phyloP scores from a whole-genome alignment of 768 basidiomycete genomes.

The Tylopilus vinaceipallidus region DNA sequence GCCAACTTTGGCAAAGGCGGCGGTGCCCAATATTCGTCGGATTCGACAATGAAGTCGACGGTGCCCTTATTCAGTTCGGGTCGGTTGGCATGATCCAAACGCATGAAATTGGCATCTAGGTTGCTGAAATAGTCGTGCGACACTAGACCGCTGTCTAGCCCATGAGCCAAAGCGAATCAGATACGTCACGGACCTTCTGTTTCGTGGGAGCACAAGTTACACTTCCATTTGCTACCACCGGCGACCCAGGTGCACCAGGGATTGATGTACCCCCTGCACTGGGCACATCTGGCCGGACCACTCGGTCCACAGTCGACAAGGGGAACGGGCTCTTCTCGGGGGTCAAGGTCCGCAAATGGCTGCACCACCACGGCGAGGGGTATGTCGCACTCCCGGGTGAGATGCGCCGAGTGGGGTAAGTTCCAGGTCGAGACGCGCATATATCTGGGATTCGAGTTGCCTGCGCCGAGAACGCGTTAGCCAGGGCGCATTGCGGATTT shows the following conservation, averaged over 20 bases:
- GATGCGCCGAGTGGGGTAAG: slow-evolving; percentile 74
- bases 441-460: slow-evolving; percentile 91
- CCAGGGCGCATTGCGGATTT: neutral
- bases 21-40: slow-evolving; percentile 80
- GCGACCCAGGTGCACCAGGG: slow-evolving; percentile 87
- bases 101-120: slow-evolving; percentile 71
- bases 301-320: slow-evolving; percentile 64
- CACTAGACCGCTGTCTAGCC: slow-evolving; percentile 44
- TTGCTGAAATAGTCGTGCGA: slow-evolving; percentile 80
- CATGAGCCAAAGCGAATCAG: slow-evolving; percentile 4
- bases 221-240: slow-evolving; percentile 85
- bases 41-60: slow-evolving; percentile 80
- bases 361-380: slow-evolving; percentile 86
- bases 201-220: slow-evolving; percentile 84
- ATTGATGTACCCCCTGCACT: slow-evolving; percentile 89
- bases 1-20: slow-evolving; percentile 55
- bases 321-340: slow-evolving; percentile 77
- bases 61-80: slow-evolving; percentile 91
- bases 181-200: slow-evolving; percentile 66
- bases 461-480: slow-evolving; percentile 34
- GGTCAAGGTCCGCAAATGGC: slow-evolving; percentile 82
- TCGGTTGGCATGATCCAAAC: slow-evolving; percentile 77
- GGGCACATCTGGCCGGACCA: slow-evolving; percentile 82
- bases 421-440: slow-evolving; percentile 89
- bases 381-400: slow-evolving; percentile 78